phyloP scores from a whole-genome alignment of 768 basidiomycete genomes.

The Mycena indigotica region DNA sequence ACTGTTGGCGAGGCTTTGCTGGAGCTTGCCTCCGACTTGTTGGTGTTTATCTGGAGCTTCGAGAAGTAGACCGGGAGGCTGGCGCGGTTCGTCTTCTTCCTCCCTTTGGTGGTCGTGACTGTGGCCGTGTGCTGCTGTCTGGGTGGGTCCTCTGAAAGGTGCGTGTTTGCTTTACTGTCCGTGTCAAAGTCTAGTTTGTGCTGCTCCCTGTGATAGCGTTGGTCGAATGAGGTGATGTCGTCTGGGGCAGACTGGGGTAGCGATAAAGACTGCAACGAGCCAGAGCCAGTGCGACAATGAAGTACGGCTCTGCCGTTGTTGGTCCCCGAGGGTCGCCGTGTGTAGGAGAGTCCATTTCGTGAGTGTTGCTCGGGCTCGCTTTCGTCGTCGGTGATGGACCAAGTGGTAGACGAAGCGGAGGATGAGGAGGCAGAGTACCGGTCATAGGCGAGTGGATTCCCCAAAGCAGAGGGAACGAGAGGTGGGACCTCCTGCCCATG shows the following conservation, averaged over 20 bases:
- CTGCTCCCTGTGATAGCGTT: constrained; percentile 2
- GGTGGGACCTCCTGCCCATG: constrained; percentile 64
- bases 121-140: constrained; percentile 29
- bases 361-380: constrained; percentile 36
- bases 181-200: constrained; percentile 32
- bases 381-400: constrained; percentile 71
- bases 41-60: constrained; percentile 57
- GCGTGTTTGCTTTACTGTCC: constrained; percentile 31
- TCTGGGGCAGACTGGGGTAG: constrained; percentile 47
- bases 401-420: constrained; percentile 64
- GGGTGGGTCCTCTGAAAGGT: constrained; percentile 34
- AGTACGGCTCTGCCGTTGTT: constrained; percentile 65
- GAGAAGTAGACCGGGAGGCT: constrained; percentile 79
- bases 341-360: constrained; percentile 58
- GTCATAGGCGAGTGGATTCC: constrained; percentile 49
- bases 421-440: constrained; percentile 63
- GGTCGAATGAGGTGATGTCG: constrained; percentile 37
- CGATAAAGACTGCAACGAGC: constrained; percentile 39
- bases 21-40: constrained; percentile 25
- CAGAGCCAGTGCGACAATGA: constrained; percentile 56
- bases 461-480: too few species aligned
- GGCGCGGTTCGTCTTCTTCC: constrained; percentile 60
- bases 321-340: constrained; percentile 70
- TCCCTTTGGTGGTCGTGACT: constrained; percentile 37
- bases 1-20: constrained; percentile 40